A percentile compares a stretch with the other conserved stretches of the same genome.
Evolutionary conservation across 2,329 filamentous ascomycete species (phyloP).

Genomic region (Fusarium bulbicola): DNA sequence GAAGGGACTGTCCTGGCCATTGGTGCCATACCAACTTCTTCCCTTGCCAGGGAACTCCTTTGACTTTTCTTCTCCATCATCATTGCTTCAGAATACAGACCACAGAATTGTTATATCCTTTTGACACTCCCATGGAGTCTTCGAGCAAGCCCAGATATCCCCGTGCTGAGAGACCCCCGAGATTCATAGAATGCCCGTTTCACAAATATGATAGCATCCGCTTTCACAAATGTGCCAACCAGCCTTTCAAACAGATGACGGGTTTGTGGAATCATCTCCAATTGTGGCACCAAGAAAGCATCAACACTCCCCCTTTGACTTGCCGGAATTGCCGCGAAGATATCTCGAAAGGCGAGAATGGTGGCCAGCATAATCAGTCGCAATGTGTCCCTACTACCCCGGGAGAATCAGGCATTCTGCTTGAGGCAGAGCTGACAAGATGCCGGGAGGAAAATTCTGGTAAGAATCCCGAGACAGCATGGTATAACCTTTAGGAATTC

Average conservation of each 20-base stretch:
- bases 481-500: fast-evolving
- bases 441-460: fast-evolving
- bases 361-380: too few species aligned
- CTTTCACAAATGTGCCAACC: fast-evolving
- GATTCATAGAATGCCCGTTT: not conserved
- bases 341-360: fast-evolving
- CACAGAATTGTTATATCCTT: not conserved
- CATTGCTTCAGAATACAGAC: not conserved
- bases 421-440: not conserved
- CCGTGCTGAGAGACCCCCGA: fast-evolving
- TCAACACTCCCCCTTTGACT: fast-evolving
- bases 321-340: too few species aligned
- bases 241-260: fast-evolving
- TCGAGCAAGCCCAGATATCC: not conserved
- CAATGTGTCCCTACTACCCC: too few species aligned
- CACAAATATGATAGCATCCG: not conserved
- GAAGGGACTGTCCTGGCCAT: not conserved
- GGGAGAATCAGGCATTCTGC: not conserved
- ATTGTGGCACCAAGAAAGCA: fast-evolving
- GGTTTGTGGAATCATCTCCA: not conserved
- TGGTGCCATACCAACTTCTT: fast-evolving
- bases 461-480: fast-evolving
- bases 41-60: not conserved
- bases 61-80: not conserved
- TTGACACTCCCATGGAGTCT: not conserved